These are phyloP conservation scores for Penicillium subrubescens DNA, from an alignment of 495 filamentous ascomycete species.

Conservation along the genomic window DNA sequence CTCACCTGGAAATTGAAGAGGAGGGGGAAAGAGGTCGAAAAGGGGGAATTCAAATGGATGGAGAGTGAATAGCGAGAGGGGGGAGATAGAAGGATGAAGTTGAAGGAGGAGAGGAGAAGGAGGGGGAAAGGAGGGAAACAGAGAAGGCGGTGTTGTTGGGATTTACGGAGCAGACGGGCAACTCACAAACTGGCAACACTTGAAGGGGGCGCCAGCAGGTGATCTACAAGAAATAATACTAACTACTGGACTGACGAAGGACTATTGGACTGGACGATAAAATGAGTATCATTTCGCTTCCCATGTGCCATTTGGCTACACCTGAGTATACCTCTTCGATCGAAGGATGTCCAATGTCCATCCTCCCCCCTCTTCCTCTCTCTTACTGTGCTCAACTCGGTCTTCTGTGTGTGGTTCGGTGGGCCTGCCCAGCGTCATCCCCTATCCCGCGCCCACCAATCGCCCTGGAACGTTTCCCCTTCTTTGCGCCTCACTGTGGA, in stretches of 20 bases:
- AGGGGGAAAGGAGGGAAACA: constrained; percentile 30
- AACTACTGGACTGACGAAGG: neutral
- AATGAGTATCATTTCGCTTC: neutral
- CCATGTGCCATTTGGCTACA: neutral
- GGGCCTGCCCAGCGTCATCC: constrained; percentile 49
- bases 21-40: constrained; percentile 20
- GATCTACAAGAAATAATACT: neutral
- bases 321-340: neutral
- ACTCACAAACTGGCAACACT: neutral
- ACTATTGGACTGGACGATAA: neutral
- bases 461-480: constrained; percentile 25
- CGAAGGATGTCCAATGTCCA: neutral
- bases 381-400: constrained; percentile 2
- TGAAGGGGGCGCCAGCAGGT: neutral
- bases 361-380: neutral
- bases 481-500: constrained; percentile 24
- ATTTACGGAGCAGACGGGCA: constrained; percentile 15
- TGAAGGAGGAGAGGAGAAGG: constrained; percentile 31
- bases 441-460: constrained; percentile 46
- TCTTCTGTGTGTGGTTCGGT: constrained; percentile 55
- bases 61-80: constrained; percentile 16
- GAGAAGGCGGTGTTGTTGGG: constrained; percentile 43
- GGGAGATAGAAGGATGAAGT: constrained; percentile 21
- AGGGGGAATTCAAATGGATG: constrained; percentile 22
- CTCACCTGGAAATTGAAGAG: constrained; percentile 30